phyloP scores from a whole-genome alignment of 106 monocot genomes.

The Triglochin maritima region DNA sequence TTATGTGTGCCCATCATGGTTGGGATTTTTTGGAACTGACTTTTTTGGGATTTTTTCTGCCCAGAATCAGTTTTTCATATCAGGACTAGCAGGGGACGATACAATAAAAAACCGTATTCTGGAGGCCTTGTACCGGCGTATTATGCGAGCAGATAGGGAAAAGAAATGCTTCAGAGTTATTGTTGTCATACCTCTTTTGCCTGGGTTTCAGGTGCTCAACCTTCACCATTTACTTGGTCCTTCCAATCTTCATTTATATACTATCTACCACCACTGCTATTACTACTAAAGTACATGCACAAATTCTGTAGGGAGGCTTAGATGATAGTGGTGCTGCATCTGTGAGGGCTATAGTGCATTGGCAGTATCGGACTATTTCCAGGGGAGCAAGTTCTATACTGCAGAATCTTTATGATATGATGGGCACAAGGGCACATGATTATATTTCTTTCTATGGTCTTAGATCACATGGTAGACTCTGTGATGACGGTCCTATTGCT shows the following conservation, averaged over 20 bases:
- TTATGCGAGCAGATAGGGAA: conserved; percentile 77
- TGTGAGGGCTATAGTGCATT: conserved; percentile 95
- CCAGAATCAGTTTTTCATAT: conserved; percentile 99
- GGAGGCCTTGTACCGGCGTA: conserved; percentile 84
- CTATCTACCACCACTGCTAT: too few relatives aligned
- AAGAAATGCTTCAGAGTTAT: conserved; percentile 87
- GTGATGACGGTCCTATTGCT: conserved; percentile 58
- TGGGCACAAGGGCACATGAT: conserved; percentile 77
- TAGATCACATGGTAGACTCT: conserved; percentile 72
- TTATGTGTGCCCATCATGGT: neutral
- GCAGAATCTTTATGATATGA: conserved; percentile 53
- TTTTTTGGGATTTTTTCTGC: conserved; percentile 8
- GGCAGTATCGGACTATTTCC: conserved; percentile 96
- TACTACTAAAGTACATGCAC: too few relatives aligned
- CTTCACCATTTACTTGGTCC: neutral
- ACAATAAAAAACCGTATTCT: conserved; percentile 86
- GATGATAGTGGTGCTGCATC: conserved; percentile 99
- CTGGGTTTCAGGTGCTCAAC: conserved; percentile 82
- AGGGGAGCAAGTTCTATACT: conserved; percentile 89
- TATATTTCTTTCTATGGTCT: conserved; percentile 98
- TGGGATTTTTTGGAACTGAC: neutral
- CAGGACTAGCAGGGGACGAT: conserved; percentile 92
- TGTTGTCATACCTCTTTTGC: conserved; percentile 83
- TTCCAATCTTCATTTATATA: neutral
- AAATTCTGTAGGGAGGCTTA: conserved; percentile 58